Conservation (phyloP, 2,329 filamentous ascomycete species). For the Hymenoscyphus fructigenus region DNA sequence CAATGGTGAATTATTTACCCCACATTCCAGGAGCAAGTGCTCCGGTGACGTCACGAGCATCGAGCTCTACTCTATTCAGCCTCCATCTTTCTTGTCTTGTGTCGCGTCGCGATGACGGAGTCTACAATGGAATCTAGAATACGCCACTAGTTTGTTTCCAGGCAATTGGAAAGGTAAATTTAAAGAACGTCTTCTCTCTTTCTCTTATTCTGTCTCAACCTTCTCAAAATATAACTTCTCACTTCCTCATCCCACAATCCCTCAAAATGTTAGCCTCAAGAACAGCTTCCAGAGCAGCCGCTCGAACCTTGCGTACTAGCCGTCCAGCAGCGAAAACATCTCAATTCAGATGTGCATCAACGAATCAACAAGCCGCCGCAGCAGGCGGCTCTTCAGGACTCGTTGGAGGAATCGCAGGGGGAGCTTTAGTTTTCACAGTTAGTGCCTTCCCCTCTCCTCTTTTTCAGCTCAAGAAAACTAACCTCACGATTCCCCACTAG, state of each 20-base stretch:
- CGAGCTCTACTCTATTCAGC: background rate
- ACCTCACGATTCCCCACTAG: too few relatives aligned
- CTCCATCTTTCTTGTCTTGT: too few relatives aligned
- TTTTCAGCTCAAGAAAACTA: slow-evolving; percentile 3
- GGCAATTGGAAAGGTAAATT: background rate
- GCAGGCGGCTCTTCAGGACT: slow-evolving; percentile 41
- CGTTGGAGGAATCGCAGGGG: slow-evolving; percentile 50
- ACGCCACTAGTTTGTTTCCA: background rate
- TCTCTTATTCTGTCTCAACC: background rate
- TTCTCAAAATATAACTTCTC: background rate
- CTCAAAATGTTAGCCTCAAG: slow-evolving; percentile 32
- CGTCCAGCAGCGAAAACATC: slow-evolving; percentile 29
- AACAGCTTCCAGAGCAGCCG: slow-evolving; percentile 28
- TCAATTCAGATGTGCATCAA: slow-evolving; percentile 30
- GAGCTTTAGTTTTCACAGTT: slow-evolving; percentile 44
- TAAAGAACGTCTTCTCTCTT: background rate
- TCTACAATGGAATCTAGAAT: background rate
- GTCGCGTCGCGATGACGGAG: background rate
- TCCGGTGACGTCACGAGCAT: background rate
- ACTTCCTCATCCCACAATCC: background rate
- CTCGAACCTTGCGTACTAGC: slow-evolving; percentile 24
- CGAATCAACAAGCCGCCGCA: slow-evolving; percentile 27
- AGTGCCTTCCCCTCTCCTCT: slow-evolving; percentile 7
- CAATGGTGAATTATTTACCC: background rate
- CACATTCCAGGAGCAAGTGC: background rate